These are phyloP conservation scores for Catenaria anguillulae DNA, from an alignment of 371 early-diverging fungal species.

Conservation along the genomic window DNA sequence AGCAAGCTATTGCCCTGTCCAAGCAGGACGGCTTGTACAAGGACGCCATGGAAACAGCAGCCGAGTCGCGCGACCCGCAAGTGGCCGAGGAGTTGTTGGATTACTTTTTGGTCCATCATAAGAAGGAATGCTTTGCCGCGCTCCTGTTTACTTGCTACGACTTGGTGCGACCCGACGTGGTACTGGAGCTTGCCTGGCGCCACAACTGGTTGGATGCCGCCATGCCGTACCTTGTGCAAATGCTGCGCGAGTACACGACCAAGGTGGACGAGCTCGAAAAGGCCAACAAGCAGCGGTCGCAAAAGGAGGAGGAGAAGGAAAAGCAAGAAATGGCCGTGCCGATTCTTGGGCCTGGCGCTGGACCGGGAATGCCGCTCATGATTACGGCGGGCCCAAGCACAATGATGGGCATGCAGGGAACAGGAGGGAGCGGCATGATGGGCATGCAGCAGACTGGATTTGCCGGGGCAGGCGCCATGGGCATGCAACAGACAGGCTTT, in stretches of 20 bases:
- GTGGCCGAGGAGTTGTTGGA: slow-evolving; percentile 81
- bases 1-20: slow-evolving; percentile 81
- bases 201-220: slow-evolving; percentile 72
- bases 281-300: slow-evolving; percentile 24
- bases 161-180: slow-evolving; percentile 77
- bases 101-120: slow-evolving; percentile 80
- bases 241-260: slow-evolving; percentile 56
- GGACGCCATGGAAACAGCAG: slow-evolving; percentile 95
- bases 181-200: slow-evolving; percentile 87
- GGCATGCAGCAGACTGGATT: slow-evolving; percentile 2
- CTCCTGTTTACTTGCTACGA: slow-evolving; percentile 85
- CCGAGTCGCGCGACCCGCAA: slow-evolving; percentile 64
- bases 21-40: slow-evolving; percentile 90
- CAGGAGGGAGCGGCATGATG: not conserved
- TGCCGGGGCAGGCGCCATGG: too few species aligned
- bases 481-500: too few species aligned
- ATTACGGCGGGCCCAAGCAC: slow-evolving; percentile 7
- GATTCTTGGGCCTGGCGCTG: not conserved
- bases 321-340: slow-evolving; percentile 14
- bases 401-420: not conserved
- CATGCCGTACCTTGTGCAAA: slow-evolving; percentile 91
- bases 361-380: slow-evolving; percentile 5
- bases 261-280: slow-evolving; percentile 43
- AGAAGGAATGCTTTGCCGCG: slow-evolving; percentile 85
- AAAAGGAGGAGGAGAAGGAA: slow-evolving; percentile 33